Conservation (phyloP, 2,329 filamentous ascomycete genomes). For the Achaetomium macrosporum region DNA sequence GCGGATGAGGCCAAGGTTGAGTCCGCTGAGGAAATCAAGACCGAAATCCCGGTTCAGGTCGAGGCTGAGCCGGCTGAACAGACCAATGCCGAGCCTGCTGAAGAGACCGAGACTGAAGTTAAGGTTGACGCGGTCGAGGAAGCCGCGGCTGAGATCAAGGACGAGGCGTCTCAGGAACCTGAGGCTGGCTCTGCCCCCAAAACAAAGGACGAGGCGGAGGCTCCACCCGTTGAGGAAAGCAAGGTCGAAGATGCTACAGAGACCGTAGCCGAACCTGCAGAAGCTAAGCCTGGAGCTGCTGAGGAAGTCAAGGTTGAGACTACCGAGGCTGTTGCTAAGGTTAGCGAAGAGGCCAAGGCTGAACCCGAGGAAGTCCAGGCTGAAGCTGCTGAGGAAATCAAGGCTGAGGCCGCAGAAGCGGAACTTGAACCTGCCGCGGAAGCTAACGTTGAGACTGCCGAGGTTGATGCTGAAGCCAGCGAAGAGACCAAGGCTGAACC, state of each 20-base stretch:
- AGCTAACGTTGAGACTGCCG: not conserved
- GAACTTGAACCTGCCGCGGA: not conserved
- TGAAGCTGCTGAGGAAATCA: not conserved
- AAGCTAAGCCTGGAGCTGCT: not conserved
- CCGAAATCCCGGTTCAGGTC: not conserved
- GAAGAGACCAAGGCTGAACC: not conserved
- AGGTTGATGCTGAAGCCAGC: constrained; percentile 33
- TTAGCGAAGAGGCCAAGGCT: constrained; percentile 23
- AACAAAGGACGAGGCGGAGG: not conserved
- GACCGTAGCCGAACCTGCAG: not conserved
- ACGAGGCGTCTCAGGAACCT: not conserved
- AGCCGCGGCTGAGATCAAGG: constrained; percentile 32
- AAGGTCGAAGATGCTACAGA: not conserved
- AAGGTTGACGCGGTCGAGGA: not conserved
- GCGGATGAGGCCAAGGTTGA: constrained; percentile 5
- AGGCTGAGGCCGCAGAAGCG: not conserved
- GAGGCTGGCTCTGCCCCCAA: not conserved
- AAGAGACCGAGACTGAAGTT: not conserved
- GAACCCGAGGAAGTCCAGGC: not conserved
- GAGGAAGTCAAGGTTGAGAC: not conserved
- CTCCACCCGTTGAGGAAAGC: not conserved
- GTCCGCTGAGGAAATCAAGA: constrained; percentile 1
- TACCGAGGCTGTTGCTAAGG: constrained; percentile 30
- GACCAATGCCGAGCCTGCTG: constrained; percentile 1
- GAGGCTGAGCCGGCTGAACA: not conserved